Conservation (phyloP, 108 stramenopile species). For the Nannochloropsis gaditana region DNA sequence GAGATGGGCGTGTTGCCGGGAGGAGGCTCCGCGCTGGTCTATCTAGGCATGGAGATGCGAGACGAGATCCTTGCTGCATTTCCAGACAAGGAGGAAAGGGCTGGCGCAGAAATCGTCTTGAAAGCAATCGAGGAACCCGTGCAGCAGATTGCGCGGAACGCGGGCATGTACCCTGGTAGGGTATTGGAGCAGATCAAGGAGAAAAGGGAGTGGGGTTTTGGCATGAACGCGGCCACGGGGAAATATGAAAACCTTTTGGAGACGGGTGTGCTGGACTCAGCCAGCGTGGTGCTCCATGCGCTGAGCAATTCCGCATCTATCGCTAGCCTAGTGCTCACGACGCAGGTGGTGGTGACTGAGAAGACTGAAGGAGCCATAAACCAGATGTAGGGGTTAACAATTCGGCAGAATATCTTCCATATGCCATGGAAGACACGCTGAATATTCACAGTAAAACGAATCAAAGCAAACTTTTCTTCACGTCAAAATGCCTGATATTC, state of each 20-base stretch:
- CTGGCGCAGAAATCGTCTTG: constrained; percentile 77
- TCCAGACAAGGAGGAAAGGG: constrained; percentile 76
- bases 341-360: constrained; percentile 88
- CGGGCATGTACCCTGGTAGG: constrained; percentile 61
- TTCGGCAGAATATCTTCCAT: too few relatives aligned
- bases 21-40: constrained; percentile 78
- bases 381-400: background rate
- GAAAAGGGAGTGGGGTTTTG: constrained; percentile 67
- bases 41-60: constrained; percentile 65
- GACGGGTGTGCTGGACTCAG: constrained; percentile 87
- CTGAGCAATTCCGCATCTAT: constrained; percentile 88
- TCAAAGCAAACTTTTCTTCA: too few relatives aligned
- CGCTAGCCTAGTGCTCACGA: constrained; percentile 88
- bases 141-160: constrained; percentile 87
- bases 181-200: constrained; percentile 39
- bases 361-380: constrained; percentile 29
- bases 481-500: too few relatives aligned
- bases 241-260: constrained; percentile 76
- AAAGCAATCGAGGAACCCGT: constrained; percentile 72
- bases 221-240: constrained; percentile 81
- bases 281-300: constrained; percentile 91
- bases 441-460: too few relatives aligned
- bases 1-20: constrained; percentile 92
- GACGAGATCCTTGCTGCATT: constrained; percentile 57
- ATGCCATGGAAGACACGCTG: too few relatives aligned